phyloP scores from a whole-genome alignment of 257 asterid species.

The Echites panduratus region DNA sequence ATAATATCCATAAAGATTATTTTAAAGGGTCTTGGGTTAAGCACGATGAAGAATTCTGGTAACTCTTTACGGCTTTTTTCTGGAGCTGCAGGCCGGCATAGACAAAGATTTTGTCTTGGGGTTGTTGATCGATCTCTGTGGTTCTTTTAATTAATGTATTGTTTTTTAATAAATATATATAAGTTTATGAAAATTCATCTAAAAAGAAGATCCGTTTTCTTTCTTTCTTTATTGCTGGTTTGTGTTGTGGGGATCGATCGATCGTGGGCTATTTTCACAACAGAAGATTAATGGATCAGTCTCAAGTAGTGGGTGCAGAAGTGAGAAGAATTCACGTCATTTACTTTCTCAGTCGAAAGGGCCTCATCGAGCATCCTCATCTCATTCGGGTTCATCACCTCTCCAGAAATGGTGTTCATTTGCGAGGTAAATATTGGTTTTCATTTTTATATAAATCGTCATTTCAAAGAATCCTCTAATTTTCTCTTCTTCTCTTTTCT shows the following conservation, averaged over 20 bases:
- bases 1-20: constrained; percentile 21
- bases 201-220: constrained; percentile 27
- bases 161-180: constrained; percentile 8
- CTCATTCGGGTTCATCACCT: constrained; percentile 74
- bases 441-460: neutral
- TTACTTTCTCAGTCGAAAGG: constrained; percentile 74
- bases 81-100: constrained; percentile 55
- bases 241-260: neutral
- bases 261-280: neutral
- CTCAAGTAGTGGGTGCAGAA: constrained; percentile 52
- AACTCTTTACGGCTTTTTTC: constrained; percentile 10
- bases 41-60: constrained; percentile 23
- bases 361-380: constrained; percentile 77
- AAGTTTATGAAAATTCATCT: constrained; percentile 24
- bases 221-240: constrained; percentile 16
- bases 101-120: constrained; percentile 37
- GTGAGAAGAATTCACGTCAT: constrained; percentile 72
- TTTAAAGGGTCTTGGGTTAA: constrained; percentile 24
- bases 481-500: neutral
- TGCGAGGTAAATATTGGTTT: constrained; percentile 49
- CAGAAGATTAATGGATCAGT: constrained; percentile 68
- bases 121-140: constrained; percentile 25
- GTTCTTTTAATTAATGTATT: constrained; percentile 9
- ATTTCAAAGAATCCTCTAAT: neutral
- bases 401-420: constrained; percentile 64